Evolutionary conservation across 163 green algal species (phyloP).

Genomic region (Volvox carteri): DNA sequence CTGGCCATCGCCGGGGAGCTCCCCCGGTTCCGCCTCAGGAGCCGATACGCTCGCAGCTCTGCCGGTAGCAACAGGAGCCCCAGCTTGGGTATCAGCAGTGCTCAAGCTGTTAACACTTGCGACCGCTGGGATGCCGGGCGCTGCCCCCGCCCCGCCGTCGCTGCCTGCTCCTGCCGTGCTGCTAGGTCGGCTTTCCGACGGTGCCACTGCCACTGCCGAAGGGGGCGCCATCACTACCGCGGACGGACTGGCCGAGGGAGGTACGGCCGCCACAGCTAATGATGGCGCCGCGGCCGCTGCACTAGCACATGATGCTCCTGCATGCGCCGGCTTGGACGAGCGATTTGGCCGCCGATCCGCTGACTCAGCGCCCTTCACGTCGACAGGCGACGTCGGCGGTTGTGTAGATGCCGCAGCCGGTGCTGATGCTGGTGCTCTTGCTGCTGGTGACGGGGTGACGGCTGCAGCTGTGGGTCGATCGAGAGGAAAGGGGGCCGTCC

Average conservation of each 20-base stretch:
- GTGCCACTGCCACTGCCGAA: neutral
- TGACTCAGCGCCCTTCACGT: neutral
- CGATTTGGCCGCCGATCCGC: neutral
- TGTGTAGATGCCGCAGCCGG: neutral
- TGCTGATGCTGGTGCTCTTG: neutral
- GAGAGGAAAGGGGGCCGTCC: neutral
- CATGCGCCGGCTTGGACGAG: too few species aligned
- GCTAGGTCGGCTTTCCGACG: neutral
- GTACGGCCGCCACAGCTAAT: too few species aligned
- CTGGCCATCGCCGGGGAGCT: neutral
- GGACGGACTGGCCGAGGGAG: too few species aligned
- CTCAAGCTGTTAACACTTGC: slow-evolving; percentile 34
- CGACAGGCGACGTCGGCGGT: too few species aligned
- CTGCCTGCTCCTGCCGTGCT: neutral
- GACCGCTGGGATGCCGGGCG: neutral
- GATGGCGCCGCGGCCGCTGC: too few species aligned
- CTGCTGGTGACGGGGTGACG: neutral
- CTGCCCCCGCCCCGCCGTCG: neutral
- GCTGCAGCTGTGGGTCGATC: neutral
- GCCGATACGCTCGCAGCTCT: neutral
- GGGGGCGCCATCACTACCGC: neutral
- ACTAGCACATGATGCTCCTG: too few species aligned
- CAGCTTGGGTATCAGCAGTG: neutral
- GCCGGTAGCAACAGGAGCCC: neutral
- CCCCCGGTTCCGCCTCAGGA: slow-evolving; percentile 18